Conservation (phyloP, 106 monocot genomes). For the Triglochin maritima region DNA sequence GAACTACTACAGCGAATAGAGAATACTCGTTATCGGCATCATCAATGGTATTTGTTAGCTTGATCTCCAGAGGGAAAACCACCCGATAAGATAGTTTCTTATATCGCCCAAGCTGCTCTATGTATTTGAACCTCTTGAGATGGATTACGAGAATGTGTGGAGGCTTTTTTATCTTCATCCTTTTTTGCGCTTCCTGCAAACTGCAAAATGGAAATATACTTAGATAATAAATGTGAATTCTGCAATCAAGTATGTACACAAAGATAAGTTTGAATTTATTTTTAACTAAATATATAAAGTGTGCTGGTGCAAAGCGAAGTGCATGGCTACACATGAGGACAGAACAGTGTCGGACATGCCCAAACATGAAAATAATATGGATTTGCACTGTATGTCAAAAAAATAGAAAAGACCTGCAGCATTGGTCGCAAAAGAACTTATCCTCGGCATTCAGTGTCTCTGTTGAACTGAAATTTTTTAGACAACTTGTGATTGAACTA, state of each 20-base stretch:
- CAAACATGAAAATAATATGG: too few species aligned
- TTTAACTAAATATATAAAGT: too few species aligned
- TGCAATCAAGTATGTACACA: background rate
- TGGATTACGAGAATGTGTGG: conserved; percentile 30
- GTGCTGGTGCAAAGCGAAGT: too few species aligned
- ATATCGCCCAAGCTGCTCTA: conserved; percentile 24
- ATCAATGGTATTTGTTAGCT: conserved; percentile 22
- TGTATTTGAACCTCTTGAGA: conserved; percentile 31
- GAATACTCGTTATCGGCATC: conserved; percentile 20
- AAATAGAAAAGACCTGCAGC: conserved; percentile 31
- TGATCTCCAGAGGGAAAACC: conserved; percentile 25
- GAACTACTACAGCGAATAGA: conserved; percentile 26
- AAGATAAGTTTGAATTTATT: too few species aligned
- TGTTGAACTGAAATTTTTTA: conserved; percentile 43
- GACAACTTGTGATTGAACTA: conserved; percentile 48
- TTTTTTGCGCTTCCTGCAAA: conserved; percentile 31
- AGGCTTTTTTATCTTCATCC: conserved; percentile 35
- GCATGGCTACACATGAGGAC: too few species aligned
- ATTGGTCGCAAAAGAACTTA: conserved; percentile 51
- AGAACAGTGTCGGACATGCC: too few species aligned
- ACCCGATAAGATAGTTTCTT: conserved; percentile 27
- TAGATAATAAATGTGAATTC: background rate
- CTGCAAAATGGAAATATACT: conserved; percentile 2
- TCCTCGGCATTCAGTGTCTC: conserved; percentile 54
- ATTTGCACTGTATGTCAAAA: background rate